Conservation (phyloP, 768 basidiomycete genomes). For the Hericium alpestre region DNA sequence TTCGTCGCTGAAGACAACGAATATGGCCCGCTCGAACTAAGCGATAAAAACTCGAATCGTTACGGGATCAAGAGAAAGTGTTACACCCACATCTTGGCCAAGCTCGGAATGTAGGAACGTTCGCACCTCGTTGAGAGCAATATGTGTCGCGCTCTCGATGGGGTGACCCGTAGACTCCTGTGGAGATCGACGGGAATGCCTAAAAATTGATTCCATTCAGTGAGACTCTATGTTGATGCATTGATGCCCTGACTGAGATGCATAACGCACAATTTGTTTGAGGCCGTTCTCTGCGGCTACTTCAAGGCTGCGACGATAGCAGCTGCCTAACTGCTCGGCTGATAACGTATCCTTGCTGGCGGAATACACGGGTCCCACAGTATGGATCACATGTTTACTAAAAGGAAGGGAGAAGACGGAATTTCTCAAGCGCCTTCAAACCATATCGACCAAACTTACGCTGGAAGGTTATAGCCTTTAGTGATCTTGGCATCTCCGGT, state of each 20-base stretch:
- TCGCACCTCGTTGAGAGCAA: constrained; percentile 53
- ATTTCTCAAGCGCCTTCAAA: background rate
- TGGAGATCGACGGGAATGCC: constrained; percentile 79
- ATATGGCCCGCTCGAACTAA: constrained; percentile 58
- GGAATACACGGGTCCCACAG: constrained; percentile 70
- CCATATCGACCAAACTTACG: constrained; percentile 38
- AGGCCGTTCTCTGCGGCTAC: constrained; percentile 50
- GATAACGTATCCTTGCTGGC: constrained; percentile 28
- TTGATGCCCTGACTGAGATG: background rate
- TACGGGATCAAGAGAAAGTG: background rate
- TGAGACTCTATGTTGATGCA: background rate
- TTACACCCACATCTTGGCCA: constrained; percentile 25
- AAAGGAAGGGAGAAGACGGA: background rate
- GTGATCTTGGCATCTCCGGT: constrained; percentile 77
- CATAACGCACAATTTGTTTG: constrained; percentile 46
- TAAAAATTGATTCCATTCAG: constrained; percentile 16
- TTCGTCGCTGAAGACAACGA: constrained; percentile 59
- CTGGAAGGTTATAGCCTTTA: constrained; percentile 61
- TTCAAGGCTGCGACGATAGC: constrained; percentile 55
- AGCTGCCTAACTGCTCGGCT: constrained; percentile 50
- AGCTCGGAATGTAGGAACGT: constrained; percentile 43
- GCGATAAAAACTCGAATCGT: background rate
- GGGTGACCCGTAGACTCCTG: constrained; percentile 75
- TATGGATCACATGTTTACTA: constrained; percentile 67
- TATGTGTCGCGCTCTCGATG: constrained; percentile 55